These are phyloP conservation scores for Coemansia sp. DNA, from an alignment of 192 early-diverging fungal species.

Conservation along the genomic window DNA sequence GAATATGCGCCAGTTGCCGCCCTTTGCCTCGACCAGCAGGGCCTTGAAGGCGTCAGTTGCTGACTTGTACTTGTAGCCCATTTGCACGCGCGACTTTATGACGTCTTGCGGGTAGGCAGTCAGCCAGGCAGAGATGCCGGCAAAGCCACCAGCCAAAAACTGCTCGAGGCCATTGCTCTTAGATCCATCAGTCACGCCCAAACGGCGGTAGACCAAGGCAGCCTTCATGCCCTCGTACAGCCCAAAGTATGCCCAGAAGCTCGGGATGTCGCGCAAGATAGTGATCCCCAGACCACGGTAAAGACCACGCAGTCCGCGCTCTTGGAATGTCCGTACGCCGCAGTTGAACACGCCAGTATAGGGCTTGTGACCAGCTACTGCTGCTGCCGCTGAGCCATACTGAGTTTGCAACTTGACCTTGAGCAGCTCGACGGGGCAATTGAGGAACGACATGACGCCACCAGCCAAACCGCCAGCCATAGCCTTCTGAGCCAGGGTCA, in stretches of 20 bases:
- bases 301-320: slow-evolving; percentile 62
- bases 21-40: slow-evolving; percentile 55
- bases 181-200: slow-evolving; percentile 50
- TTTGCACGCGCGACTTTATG: slow-evolving; percentile 65
- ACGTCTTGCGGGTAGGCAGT: slow-evolving; percentile 85
- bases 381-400: slow-evolving; percentile 39
- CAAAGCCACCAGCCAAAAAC: slow-evolving; percentile 77
- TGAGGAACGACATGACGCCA: slow-evolving; percentile 78
- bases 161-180: slow-evolving; percentile 57
- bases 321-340: slow-evolving; percentile 63
- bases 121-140: slow-evolving; percentile 79
- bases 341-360: slow-evolving; percentile 47
- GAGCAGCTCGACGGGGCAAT: slow-evolving; percentile 90
- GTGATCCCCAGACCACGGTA: slow-evolving; percentile 82
- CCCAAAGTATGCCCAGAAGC: slow-evolving; percentile 71
- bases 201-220: slow-evolving; percentile 60
- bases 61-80: slow-evolving; percentile 57
- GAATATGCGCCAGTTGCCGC: slow-evolving; percentile 42
- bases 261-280: slow-evolving; percentile 73
- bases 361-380: slow-evolving; percentile 16
- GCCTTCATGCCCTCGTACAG: slow-evolving; percentile 83
- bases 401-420: slow-evolving; percentile 95
- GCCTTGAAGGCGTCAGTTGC: slow-evolving; percentile 54
- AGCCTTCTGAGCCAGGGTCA: slow-evolving; percentile 72
- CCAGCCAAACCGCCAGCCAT: slow-evolving; percentile 87